These are phyloP conservation scores for Inosperma sp. DNA, from an alignment of 768 basidiomycete genomes.

Conservation along the genomic window DNA sequence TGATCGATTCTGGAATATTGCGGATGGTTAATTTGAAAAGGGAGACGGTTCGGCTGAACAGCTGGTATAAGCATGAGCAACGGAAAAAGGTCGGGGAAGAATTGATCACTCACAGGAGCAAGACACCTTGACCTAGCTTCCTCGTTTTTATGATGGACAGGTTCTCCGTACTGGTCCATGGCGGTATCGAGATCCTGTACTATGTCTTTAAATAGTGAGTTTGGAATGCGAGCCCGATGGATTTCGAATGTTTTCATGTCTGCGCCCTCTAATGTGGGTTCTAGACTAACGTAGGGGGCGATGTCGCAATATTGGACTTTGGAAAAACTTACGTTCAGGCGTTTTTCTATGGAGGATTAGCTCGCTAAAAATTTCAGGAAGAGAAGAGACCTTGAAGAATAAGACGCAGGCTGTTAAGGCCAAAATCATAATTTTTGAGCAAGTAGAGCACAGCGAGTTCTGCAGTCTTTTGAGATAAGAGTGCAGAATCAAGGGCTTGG, in stretches of 20 bases:
- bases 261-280: constrained; percentile 3
- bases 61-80: no score
- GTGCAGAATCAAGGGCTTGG: not conserved
- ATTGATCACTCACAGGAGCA: not conserved
- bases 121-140: constrained; percentile 2
- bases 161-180: not conserved
- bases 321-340: constrained; percentile 16
- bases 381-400: not conserved
- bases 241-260: constrained; percentile 20
- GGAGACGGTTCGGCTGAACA: no score
- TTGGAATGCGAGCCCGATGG: constrained; percentile 21
- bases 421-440: not conserved
- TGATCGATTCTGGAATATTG: no score
- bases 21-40: no score
- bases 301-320: constrained; percentile 16
- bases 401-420: not conserved
- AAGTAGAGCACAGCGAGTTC: not conserved
- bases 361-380: not conserved
- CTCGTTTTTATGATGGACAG: not conserved
- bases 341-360: constrained; percentile 10
- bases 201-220: constrained; percentile 17
- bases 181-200: constrained; percentile 13
- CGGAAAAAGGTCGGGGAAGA: no score
- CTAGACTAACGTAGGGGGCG: constrained; percentile 18
- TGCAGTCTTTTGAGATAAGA: not conserved